Base-by-base conservation (phyloP, 129 eudicot species). In the Heracleum sosnowskyi region DNA sequence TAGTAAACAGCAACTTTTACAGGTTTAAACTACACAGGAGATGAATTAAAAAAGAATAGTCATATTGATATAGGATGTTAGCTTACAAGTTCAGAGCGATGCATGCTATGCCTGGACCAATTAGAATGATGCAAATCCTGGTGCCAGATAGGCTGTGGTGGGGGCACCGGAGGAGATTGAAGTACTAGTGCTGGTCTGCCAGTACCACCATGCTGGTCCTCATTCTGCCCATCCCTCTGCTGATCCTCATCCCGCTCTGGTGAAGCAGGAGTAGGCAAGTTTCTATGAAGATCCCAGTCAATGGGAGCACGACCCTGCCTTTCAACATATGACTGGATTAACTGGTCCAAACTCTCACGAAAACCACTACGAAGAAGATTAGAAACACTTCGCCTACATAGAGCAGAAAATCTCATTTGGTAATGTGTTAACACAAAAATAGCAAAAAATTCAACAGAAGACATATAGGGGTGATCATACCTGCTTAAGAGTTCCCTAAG, bases 71-170 rank as follows among this genome's bases (percentile, higher is more conserved):
- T 12, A 42, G 42, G 26, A 33, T 46, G 69, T 1, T 42, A 71
- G 69, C 97, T 86, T 80, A 96, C 99, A 11, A 96, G 93, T 82
- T 96, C 97, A 41, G 99, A 86, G n/a, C 99, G 97, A 84, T 92
- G 97, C 87, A 88, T 84, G 85, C 79, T 83, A 81, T 89, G 97
- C 44, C 99, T 91, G 42, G 97, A 77, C 99, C 97, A 96, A 31
- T 90, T 93, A 73, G 99, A 82, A 78, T 96, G 92, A 86, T 88
- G 97, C 86, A 91, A 85, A 78, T 84, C 92, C 79, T 92, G 99
- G 80, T 92, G 99, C 99, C 99, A 96, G 46, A 92, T 85, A 53
- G 99, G 99, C 74, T 90, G 99, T 53, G 99, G 97, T 41, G 97
- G 99, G 45, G 99, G 99, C 78, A 86, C 92, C 15, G 99, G 99